These are phyloP conservation scores for Hirsutella thompsonii DNA, from an alignment of 2,329 filamentous ascomycete genomes.

Conservation along the genomic window DNA sequence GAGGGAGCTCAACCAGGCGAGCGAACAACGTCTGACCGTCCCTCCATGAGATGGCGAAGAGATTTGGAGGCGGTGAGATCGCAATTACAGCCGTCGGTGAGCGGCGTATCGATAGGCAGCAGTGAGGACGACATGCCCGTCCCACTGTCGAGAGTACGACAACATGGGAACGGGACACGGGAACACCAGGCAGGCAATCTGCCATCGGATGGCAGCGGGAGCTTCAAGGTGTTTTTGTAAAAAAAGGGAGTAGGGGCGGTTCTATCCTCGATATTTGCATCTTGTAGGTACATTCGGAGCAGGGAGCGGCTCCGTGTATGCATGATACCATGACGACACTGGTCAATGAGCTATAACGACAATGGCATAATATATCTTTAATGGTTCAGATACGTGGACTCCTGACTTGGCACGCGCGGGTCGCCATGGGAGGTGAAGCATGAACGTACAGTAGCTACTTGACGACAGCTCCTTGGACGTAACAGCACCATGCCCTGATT, in stretches of 20 bases:
- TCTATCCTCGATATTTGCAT: not conserved
- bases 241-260: not conserved
- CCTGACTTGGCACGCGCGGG: no score
- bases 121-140: not conserved
- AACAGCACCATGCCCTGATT: no score
- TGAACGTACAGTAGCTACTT: no score
- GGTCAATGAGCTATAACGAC: no score
- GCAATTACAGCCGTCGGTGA: not conserved
- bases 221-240: conserved; percentile 14
- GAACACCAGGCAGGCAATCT: conserved; percentile 8
- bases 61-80: not conserved
- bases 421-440: no score
- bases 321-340: no score
- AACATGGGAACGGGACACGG: not conserved
- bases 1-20: conserved; percentile 5
- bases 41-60: conserved; percentile 4
- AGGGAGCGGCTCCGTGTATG: not conserved
- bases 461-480: no score
- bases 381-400: no score
- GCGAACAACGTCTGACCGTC: conserved; percentile 5
- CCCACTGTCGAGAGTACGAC: conserved; percentile 7
- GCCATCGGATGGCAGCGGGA: conserved; percentile 13
- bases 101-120: not conserved
- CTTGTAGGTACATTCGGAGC: not conserved
- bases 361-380: no score